Percentiles rank a stretch among this genome's conserved stretches.
These are phyloP conservation scores for Podaxis carcinomalis DNA, from an alignment of 768 basidiomycete genomes.

Conservation along the genomic window DNA sequence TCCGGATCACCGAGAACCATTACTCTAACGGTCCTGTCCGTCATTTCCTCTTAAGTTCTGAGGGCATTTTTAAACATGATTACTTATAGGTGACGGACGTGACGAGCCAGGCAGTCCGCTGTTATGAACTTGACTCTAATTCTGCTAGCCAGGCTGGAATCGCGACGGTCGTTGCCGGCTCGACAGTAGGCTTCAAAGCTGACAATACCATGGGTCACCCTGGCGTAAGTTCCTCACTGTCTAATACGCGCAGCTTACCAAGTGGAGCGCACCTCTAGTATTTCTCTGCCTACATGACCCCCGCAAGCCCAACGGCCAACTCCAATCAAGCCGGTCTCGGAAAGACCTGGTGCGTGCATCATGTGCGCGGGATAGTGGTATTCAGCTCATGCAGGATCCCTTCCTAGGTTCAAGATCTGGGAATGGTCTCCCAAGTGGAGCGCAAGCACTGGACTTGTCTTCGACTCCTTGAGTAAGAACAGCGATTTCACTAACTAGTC, in stretches of 20 bases:
- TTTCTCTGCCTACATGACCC: slow-evolving; percentile 29
- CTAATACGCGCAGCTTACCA: background rate
- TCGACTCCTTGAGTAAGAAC: slow-evolving; percentile 24
- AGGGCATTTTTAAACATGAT: background rate
- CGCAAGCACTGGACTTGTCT: slow-evolving; percentile 25
- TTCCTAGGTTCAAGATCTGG: slow-evolving; percentile 37
- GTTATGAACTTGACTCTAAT: slow-evolving; percentile 28
- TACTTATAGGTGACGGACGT: slow-evolving; percentile 29
- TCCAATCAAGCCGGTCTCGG: slow-evolving; percentile 35
- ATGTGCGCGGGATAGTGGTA: background rate
- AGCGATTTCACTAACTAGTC: background rate
- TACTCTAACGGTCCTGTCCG: slow-evolving; percentile 27
- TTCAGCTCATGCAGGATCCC: background rate
- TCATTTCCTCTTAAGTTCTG: background rate
- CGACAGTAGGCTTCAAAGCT: slow-evolving; percentile 28
- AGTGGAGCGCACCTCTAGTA: slow-evolving; percentile 15
- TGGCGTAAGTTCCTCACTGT: slow-evolving; percentile 17
- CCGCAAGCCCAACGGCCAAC: slow-evolving; percentile 28
- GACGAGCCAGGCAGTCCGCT: slow-evolving; percentile 29
- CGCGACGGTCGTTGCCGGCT: slow-evolving; percentile 27
- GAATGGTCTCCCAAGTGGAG: slow-evolving; percentile 31
- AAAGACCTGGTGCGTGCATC: slow-evolving; percentile 28
- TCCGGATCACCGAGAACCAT: slow-evolving; percentile 30
- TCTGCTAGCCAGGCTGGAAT: slow-evolving; percentile 23
- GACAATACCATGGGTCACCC: slow-evolving; percentile 31